Conservation (phyloP, 2,329 filamentous ascomycete species). For the Fusarium sp. region DNA sequence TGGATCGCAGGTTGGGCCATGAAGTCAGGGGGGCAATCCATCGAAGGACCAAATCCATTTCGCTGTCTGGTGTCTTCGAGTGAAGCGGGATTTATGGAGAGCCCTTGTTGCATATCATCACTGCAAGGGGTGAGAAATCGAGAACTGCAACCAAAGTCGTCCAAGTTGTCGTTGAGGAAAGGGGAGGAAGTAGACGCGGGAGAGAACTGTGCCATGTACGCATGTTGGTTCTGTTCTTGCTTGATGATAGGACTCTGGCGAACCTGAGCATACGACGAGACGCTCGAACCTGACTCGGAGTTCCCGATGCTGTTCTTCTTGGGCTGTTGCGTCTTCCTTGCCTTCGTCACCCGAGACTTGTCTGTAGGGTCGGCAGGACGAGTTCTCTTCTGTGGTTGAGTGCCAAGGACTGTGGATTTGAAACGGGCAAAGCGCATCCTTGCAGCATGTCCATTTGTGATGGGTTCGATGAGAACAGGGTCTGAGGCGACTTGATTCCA, state of each 20-base stretch:
- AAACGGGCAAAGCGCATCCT: constrained; percentile 69
- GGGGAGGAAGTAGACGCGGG: constrained; percentile 51
- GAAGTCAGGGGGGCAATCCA: constrained; percentile 42
- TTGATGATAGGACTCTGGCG: constrained; percentile 46
- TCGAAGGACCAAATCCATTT: constrained; percentile 42
- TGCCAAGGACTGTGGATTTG: constrained; percentile 55
- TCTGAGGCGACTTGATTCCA: constrained; percentile 67
- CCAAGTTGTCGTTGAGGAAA: constrained; percentile 48
- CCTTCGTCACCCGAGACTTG: constrained; percentile 59
- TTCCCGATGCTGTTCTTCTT: constrained; percentile 53
- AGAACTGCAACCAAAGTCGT: constrained; percentile 46
- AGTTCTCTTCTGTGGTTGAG: constrained; percentile 59
- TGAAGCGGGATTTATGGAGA: constrained; percentile 42
- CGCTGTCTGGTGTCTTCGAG: constrained; percentile 42
- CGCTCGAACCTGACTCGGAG: constrained; percentile 48
- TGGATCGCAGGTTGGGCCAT: constrained; percentile 41
- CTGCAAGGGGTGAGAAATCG: constrained; percentile 64
- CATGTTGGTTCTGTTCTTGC: constrained; percentile 48
- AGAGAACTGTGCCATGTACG: constrained; percentile 48
- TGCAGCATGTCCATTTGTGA: constrained; percentile 68
- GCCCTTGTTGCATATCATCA: constrained; percentile 54
- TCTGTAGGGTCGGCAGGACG: constrained; percentile 50
- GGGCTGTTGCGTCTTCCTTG: constrained; percentile 47
- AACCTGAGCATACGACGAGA: constrained; percentile 46
- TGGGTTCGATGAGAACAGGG: constrained; percentile 61